Evolutionary conservation across 176 grass and related monocot species (phyloP), one percentile per base, ranked within the genome.

Genomic region (Musa acuminata): DNA sequence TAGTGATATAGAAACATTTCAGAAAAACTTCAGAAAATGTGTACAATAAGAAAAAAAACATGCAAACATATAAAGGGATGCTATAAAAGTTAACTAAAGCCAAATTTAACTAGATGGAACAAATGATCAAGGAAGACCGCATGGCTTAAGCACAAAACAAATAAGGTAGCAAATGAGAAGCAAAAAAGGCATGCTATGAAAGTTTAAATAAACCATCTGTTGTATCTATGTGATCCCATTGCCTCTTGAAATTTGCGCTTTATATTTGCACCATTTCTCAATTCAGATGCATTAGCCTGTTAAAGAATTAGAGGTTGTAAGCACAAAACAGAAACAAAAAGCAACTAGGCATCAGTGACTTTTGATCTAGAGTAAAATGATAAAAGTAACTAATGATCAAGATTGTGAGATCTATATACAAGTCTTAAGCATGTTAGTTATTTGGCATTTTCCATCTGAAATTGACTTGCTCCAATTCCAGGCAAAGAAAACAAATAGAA

Each of bases 231-330:
- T 57, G 94, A 98, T 89, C 89, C 87, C 80, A 87, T 85, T 58
- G 90, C 90, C 85, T 91, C 94, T 77, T 83, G 80, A 51, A 93
- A 98, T 71, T 87, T 89, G 73, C 89, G 90, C 81, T 84, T 93
- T 49, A 98, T 78, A 80, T 82, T 82, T 48, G 90, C 83, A 55
- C 90, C 94, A 82, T 87, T 91, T 93, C 94, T 93, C 67, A 93
- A 87, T 79, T 98, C 94, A 59, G 90, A 98, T 82, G 94, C 82
- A 91, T 86, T 91, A 76, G 93, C 86, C 94, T 98, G 83, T 52
- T 20, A 69, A 81, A 81, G 58, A 75, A 82, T 54, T 19, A 21
- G 69, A 76, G 49, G 49, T 70, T 74, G 74, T 21, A 2, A 65
- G 63, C 8, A 26, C 8, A 26, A 80, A 72, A 67, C 13, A 83